phyloP scores from a whole-genome alignment of 2,329 filamentous ascomycete genomes.

The Fusarium luffae region DNA sequence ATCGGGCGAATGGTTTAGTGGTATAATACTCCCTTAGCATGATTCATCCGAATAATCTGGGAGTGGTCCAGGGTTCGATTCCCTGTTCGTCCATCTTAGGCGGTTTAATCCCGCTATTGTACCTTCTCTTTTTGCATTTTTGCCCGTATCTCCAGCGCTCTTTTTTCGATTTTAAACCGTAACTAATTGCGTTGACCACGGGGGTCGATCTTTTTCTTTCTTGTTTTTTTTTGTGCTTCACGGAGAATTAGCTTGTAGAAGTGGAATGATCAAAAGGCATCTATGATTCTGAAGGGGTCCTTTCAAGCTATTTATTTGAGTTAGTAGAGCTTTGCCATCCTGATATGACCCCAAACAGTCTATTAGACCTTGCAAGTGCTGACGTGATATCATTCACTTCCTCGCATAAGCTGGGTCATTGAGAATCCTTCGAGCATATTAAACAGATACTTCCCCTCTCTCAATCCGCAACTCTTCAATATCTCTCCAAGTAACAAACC shows the following conservation, averaged over 20 bases:
- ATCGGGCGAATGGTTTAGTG: conserved; percentile 34
- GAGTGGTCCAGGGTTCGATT: conserved; percentile 41
- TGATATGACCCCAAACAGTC: rapidly evolving
- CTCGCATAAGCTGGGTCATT: background rate
- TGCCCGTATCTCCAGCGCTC: no score
- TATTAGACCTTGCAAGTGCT: background rate
- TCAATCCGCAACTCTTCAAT: rapidly evolving
- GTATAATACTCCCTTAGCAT: conserved; percentile 40
- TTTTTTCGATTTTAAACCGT: no score
- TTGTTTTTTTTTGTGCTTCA: no score
- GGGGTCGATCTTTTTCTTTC: rapidly evolving
- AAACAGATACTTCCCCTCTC: background rate
- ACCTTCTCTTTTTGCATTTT: background rate
- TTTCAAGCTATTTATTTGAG: no score
- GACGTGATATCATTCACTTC: background rate
- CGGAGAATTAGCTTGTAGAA: no score
- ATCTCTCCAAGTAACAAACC: rapidly evolving
- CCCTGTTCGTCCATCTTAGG: conserved; percentile 33
- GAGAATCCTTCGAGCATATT: background rate
- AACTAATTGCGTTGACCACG: rapidly evolving
- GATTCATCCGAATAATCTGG: conserved; percentile 6
- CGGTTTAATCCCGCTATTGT: conserved; percentile 10
- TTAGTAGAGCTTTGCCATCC: no score
- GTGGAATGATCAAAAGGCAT: no score
- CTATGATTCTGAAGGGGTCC: no score